Base-by-base conservation (phyloP, 2,329 filamentous ascomycete genomes). In the Fusarium guadeloupense region DNA sequence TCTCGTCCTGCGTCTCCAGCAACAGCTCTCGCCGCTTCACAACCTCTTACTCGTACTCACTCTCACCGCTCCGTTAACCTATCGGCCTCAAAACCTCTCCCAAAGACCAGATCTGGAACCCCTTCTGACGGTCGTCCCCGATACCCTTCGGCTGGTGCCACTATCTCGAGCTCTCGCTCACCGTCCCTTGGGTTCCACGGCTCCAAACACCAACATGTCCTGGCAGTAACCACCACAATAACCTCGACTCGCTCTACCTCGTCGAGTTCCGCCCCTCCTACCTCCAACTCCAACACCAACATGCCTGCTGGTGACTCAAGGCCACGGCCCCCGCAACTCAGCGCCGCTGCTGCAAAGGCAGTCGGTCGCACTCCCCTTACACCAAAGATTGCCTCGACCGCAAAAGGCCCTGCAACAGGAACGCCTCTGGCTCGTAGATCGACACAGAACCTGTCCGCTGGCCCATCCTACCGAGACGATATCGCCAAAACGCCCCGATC, bases 401-500 rank as follows among this genome's bases (percentile, higher is more conserved):
- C 76, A 50, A 80, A 80, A 52, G 68, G 72, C 9, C 68, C 76
- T 43, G 67, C 76, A 13, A 66, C 76, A 40, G 71, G 75, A 35
- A 46, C 55, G 31, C 81, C 82, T n/a, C 70, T 80, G 25, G 68
- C 76, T 13, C 73, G 75, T 49, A 75, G 77, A 47, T 75, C 72
- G n/a, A 66, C 67, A 4, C 64, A 61, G 21, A 59, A 43, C 17
- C 34, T 62, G 34, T n/a, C 47, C n/a, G 28, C 43, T 26, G 51
- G 41, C 10, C 42, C 44, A 8, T 19, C 50, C 20, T 41, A 43
- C 26, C 60, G 69, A 64, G 68, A 69, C 10, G 67, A 68, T 6
- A 33, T 33, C 25, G 48, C 50, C 73, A 79, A 93, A 71, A 96
- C 93, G 4, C 91, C 92, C 44, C 86, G 93, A 64, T 92, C 92